A percentile compares a stretch with the other conserved stretches of the same genome.
phyloP scores from a whole-genome alignment of 495 filamentous ascomycete species.

The Niebla homalea region DNA sequence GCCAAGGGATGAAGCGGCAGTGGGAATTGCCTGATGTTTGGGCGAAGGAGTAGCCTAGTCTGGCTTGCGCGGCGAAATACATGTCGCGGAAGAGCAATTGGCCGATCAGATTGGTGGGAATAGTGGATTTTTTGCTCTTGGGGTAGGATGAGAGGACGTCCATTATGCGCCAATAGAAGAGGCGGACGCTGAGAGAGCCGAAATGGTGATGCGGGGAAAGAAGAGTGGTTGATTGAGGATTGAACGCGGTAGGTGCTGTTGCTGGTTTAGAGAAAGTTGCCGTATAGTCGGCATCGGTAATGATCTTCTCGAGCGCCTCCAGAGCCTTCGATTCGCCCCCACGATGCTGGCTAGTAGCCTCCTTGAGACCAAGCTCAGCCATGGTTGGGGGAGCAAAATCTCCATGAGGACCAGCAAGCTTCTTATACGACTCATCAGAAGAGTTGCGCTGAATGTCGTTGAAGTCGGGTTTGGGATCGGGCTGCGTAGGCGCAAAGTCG shows the following conservation, averaged over 20 bases:
- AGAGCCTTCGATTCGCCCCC: slow-evolving; percentile 52
- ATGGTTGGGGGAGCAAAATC: slow-evolving; percentile 51
- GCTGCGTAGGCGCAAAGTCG: slow-evolving; percentile 37
- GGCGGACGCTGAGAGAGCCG: slow-evolving; percentile 44
- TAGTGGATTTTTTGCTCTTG: slow-evolving; percentile 32
- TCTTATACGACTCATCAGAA: slow-evolving; percentile 38
- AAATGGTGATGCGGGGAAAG: slow-evolving; percentile 63
- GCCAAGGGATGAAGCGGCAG: slow-evolving; percentile 58
- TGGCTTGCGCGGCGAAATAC: slow-evolving; percentile 62
- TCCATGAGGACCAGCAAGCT: slow-evolving; percentile 43
- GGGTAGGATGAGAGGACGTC: slow-evolving; percentile 35
- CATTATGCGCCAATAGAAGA: slow-evolving; percentile 56
- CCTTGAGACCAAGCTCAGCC: slow-evolving; percentile 45
- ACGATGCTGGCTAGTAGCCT: slow-evolving; percentile 43
- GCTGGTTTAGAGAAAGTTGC: slow-evolving; percentile 57
- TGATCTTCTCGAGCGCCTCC: slow-evolving; percentile 32
- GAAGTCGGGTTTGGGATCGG: slow-evolving; percentile 34
- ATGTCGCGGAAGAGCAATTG: slow-evolving; percentile 63
- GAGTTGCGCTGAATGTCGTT: slow-evolving; percentile 36
- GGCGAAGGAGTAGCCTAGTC: slow-evolving; percentile 41
- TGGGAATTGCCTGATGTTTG: slow-evolving; percentile 45
- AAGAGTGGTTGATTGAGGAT: slow-evolving; percentile 53
- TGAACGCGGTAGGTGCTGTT: slow-evolving; percentile 54
- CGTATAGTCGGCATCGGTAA: slow-evolving; percentile 46
- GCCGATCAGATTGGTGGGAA: slow-evolving; percentile 50